phyloP scores from a whole-genome alignment of 2,329 filamentous ascomycete species.

The Colletotrichum plurivorum region DNA sequence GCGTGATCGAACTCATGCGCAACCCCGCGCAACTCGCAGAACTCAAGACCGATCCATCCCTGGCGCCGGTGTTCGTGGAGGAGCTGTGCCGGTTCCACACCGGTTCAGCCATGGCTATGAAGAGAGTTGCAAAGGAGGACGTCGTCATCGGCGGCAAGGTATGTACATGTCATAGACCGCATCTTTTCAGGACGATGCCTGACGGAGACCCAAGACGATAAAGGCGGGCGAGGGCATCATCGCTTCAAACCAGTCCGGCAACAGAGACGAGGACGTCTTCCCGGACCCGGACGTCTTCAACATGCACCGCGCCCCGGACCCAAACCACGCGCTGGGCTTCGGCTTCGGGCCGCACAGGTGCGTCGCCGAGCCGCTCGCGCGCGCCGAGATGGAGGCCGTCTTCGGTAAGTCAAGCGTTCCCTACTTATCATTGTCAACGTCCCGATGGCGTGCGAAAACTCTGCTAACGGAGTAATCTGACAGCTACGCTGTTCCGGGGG shows the following conservation, averaged over 20 bases:
- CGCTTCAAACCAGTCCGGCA: constrained; percentile 61
- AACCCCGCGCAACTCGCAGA: constrained; percentile 58
- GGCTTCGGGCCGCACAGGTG: constrained; percentile 63
- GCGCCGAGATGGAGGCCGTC: constrained; percentile 57
- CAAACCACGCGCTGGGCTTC: constrained; percentile 57
- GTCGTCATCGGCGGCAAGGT: constrained; percentile 59
- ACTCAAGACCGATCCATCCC: constrained; percentile 55
- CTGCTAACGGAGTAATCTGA: too few relatives aligned
- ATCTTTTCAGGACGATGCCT: neutral
- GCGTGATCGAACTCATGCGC: constrained; percentile 59
- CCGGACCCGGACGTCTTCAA: constrained; percentile 58
- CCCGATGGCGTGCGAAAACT: constrained; percentile 43
- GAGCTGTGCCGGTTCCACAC: constrained; percentile 65
- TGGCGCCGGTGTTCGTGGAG: constrained; percentile 57
- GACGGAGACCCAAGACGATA: constrained; percentile 47
- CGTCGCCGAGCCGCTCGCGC: constrained; percentile 60
- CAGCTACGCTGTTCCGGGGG: too few relatives aligned
- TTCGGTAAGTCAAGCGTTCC: constrained; percentile 53
- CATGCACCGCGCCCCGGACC: constrained; percentile 54
- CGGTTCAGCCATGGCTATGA: constrained; percentile 61
- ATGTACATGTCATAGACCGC: neutral
- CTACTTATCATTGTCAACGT: neutral
- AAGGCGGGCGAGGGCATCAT: constrained; percentile 62
- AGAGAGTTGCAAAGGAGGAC: constrained; percentile 62
- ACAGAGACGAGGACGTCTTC: constrained; percentile 62